phyloP scores from a whole-genome alignment of 192 early-diverging fungal genomes.

The Neocallimastix lanati region DNA sequence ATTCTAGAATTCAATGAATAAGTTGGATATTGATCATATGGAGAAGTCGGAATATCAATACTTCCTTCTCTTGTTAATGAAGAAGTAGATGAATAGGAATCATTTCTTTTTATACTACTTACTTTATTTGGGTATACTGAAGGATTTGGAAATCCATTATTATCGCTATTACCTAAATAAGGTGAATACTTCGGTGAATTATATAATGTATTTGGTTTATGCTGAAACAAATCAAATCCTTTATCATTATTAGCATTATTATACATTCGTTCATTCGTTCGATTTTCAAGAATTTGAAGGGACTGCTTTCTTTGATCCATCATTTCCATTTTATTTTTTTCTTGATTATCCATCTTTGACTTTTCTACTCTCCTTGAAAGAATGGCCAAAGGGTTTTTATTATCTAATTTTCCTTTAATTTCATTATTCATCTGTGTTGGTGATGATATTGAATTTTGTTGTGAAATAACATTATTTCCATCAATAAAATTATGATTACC shows the following conservation, averaged over 20 bases:
- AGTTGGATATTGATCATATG: not conserved
- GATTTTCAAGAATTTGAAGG: not conserved
- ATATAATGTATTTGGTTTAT: not conserved
- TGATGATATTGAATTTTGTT: not conserved
- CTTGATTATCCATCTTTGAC: not conserved
- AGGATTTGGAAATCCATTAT: not conserved
- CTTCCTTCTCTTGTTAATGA: not conserved
- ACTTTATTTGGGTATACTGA: not conserved
- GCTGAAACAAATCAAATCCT: not conserved
- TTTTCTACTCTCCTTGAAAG: not conserved
- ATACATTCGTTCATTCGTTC: not conserved
- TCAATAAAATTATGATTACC: not conserved
- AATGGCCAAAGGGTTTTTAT: not conserved
- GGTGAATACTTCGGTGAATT: not conserved
- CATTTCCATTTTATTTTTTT: not conserved
- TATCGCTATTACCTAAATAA: not conserved
- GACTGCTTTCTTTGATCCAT: not conserved
- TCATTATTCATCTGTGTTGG: not conserved
- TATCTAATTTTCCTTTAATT: not conserved
- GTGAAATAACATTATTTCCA: not conserved
- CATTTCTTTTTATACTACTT: not conserved
- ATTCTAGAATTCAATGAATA: not conserved
- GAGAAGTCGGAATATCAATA: not conserved
- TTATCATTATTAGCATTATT: not conserved
- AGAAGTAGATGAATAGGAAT: not conserved